Conservation (phyloP, 495 filamentous ascomycete species). For the Clohesyomyces aquaticus region DNA sequence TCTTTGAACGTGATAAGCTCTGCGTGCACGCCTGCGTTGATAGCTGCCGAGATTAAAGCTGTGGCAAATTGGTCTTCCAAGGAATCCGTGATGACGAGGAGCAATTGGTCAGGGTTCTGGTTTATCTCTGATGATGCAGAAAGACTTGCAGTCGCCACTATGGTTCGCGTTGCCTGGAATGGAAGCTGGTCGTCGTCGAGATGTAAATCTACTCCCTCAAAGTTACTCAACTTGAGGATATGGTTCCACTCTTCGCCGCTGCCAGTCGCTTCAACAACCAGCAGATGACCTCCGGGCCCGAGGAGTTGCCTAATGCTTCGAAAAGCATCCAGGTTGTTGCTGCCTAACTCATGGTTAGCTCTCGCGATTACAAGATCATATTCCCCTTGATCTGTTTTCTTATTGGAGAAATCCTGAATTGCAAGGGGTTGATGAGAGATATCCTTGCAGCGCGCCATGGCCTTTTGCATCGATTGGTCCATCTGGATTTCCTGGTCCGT, state of each 20-base stretch:
- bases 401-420: neutral
- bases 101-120: too few relatives aligned
- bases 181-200: neutral
- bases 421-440: neutral
- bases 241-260: neutral
- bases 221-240: neutral
- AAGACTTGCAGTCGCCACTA: neutral
- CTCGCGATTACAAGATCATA: neutral
- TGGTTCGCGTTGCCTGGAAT: neutral
- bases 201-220: neutral
- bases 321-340: neutral
- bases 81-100: too few relatives aligned
- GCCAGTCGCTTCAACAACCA: neutral
- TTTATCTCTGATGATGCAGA: too few relatives aligned
- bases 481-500: neutral
- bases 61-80: too few relatives aligned
- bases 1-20: neutral
- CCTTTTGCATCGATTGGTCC: neutral
- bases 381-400: neutral
- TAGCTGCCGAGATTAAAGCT: too few relatives aligned
- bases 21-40: too few relatives aligned
- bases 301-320: neutral
- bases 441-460: neutral
- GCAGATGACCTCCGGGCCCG: neutral
- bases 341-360: neutral